Conservation (phyloP, 225 moss, liverwort and hornwort genomes). For the Bryum argenteum region DNA sequence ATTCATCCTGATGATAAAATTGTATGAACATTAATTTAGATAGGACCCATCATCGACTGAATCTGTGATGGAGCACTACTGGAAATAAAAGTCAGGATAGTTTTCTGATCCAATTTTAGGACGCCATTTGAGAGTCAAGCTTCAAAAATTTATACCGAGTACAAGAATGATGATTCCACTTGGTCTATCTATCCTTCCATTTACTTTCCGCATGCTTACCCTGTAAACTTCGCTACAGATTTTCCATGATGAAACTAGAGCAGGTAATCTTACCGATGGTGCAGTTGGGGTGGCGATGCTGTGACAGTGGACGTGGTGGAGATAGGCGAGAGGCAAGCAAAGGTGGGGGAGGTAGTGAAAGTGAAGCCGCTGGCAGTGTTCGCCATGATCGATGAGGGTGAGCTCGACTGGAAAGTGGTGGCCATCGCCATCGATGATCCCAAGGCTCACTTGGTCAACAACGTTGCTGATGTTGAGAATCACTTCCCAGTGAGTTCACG, state of each 20-base stretch:
- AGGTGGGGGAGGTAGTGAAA: slow-evolving; percentile 84
- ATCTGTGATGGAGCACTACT: too few species aligned
- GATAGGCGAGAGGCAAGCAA: slow-evolving; percentile 85
- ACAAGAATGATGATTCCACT: too few species aligned
- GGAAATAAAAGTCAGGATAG: background rate
- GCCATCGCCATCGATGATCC: slow-evolving; percentile 86
- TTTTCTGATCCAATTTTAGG: too few species aligned
- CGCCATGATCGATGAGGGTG: slow-evolving; percentile 93
- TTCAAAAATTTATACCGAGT: too few species aligned
- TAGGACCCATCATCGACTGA: background rate
- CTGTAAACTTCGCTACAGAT: too few species aligned
- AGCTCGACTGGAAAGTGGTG: slow-evolving; percentile 97
- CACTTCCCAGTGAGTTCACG: slow-evolving; percentile 78
- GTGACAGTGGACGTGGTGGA: slow-evolving; percentile 92
- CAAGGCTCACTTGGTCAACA: slow-evolving; percentile 79
- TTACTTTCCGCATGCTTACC: too few species aligned
- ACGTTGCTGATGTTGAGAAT: slow-evolving; percentile 73
- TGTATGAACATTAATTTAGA: background rate
- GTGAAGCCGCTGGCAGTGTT: slow-evolving; percentile 89
- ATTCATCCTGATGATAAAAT: background rate
- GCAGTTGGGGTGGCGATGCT: slow-evolving; percentile 15
- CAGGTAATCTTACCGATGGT: background rate
- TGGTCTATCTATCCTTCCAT: too few species aligned
- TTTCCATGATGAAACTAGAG: too few species aligned
- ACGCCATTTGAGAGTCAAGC: too few species aligned